phyloP scores from a whole-genome alignment of 1,139 yeast genomes.

The Geotrichum phurueaensis region DNA sequence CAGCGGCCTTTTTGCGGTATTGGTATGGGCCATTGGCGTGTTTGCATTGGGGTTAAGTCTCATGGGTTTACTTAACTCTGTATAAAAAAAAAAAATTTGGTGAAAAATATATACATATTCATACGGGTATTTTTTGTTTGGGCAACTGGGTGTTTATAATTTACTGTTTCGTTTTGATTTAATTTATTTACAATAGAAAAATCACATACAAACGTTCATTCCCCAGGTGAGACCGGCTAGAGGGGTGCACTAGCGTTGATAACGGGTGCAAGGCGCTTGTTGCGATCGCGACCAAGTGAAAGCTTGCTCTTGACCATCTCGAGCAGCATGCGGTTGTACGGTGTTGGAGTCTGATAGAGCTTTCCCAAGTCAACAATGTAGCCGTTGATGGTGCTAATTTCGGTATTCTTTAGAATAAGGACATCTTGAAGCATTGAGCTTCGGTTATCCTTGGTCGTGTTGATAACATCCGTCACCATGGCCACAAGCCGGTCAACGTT shows the following conservation, averaged over 20 bases:
- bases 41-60: slow-evolving; percentile 27
- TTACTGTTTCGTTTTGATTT: not conserved
- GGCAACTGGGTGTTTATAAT: not conserved
- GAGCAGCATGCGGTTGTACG: slow-evolving; percentile 45
- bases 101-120: not conserved
- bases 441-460: slow-evolving; percentile 51
- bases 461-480: slow-evolving; percentile 45
- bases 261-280: slow-evolving; percentile 9
- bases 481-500: slow-evolving; percentile 38
- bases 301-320: slow-evolving; percentile 39
- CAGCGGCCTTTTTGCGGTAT: not conserved
- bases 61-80: slow-evolving; percentile 26
- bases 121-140: not conserved
- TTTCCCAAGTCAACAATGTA: slow-evolving; percentile 52
- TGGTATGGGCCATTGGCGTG: slow-evolving; percentile 27
- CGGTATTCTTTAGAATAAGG: slow-evolving; percentile 55
- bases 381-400: slow-evolving; percentile 76
- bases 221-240: not conserved
- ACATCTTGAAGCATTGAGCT: slow-evolving; percentile 89
- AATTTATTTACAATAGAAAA: not conserved
- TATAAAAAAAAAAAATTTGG: slow-evolving; percentile 10
- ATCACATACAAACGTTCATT: not conserved
- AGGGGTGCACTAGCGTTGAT: slow-evolving; percentile 3
- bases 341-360: slow-evolving; percentile 39
- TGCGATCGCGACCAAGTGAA: slow-evolving; percentile 16